Base-by-base conservation (phyloP, 176 grass and related monocot genomes). In the Paspalum vaginatum region DNA sequence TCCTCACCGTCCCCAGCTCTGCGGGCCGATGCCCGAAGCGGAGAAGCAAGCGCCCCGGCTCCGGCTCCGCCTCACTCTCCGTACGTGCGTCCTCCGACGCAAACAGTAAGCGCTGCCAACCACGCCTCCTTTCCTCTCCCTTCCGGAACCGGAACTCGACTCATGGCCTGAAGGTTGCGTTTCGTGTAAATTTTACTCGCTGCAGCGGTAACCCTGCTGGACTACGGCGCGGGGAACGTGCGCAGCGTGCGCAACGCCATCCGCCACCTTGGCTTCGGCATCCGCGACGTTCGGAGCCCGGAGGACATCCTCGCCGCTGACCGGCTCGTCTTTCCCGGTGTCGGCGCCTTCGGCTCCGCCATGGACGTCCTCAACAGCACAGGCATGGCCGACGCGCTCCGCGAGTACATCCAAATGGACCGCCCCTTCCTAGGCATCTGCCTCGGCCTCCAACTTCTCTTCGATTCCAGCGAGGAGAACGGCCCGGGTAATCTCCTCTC, bases 341-440 rank as follows among this genome's bases (percentile, higher is more conserved):
- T 99, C 18, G 96, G 92, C 46, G 96, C 96, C 49, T 99, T 99
- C 59, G 96, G 91, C 54, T 94, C 96, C 39, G 96, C 96, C 70
- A 99, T 99, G 96, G 71, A 99, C 60, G 88, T 99, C 61, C 84
- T 95, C 20, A 89, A 87, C 51, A 73, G 81, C 49, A 93, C 76
- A 17, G 96, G 96, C 86, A 93, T 99, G 90, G 96, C 86, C 37
- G 90, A 91, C 72, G 90, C 92, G 22, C 88, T 99, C 53, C 84
- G 86, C 20, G 89, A 72, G 66, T 99, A 95, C 80, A 88, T 99
- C 67, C 70, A 90, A 63, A 91, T 58, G 66, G 92, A 99, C 64
- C 88, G 92, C 21, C 92, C 96, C 51, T 99, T 99, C 88, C 85
- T 95, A 17, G 96, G 96, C 79, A 99, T 99, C 79, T 98, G 92